Conservation (phyloP, 2,329 filamentous ascomycete genomes). For the Diatrype stigma region DNA sequence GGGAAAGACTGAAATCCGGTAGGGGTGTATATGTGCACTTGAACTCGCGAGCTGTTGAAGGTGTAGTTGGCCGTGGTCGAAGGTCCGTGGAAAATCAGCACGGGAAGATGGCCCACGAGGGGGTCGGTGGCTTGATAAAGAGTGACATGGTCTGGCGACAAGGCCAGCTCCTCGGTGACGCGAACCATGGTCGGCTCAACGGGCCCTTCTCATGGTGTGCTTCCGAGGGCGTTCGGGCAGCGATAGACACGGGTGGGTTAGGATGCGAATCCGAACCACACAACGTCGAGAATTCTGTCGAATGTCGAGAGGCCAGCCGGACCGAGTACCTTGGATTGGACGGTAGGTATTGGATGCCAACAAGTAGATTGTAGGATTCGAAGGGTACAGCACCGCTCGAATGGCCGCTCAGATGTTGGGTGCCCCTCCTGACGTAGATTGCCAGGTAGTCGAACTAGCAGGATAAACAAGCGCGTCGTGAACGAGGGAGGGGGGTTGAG, state of each 20-base stretch:
- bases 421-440: neutral
- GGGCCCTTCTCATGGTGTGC: constrained; percentile 35
- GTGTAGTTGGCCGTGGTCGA: constrained; percentile 85
- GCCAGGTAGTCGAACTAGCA: neutral
- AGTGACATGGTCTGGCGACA: constrained; percentile 76
- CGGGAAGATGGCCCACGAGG: constrained; percentile 71
- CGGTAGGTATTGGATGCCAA: no score
- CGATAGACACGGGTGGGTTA: constrained; percentile 10
- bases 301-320: no score
- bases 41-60: constrained; percentile 86
- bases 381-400: no score
- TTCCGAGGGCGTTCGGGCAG: constrained; percentile 9
- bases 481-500: neutral
- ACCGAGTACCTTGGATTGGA: no score
- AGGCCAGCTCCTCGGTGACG: constrained; percentile 70
- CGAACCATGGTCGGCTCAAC: constrained; percentile 68
- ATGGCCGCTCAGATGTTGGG: neutral
- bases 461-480: neutral
- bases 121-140: constrained; percentile 89
- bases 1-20: constrained; percentile 87
- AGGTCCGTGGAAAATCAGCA: constrained; percentile 88
- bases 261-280: neutral
- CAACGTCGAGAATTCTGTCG: neutral
- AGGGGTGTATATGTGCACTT: constrained; percentile 86
- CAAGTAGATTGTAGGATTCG: no score